A percentile compares a stretch with the other conserved stretches of the same genome.
phyloP scores from a whole-genome alignment of 2,329 filamentous ascomycete genomes.

The Pseudocercospora cruenta region DNA sequence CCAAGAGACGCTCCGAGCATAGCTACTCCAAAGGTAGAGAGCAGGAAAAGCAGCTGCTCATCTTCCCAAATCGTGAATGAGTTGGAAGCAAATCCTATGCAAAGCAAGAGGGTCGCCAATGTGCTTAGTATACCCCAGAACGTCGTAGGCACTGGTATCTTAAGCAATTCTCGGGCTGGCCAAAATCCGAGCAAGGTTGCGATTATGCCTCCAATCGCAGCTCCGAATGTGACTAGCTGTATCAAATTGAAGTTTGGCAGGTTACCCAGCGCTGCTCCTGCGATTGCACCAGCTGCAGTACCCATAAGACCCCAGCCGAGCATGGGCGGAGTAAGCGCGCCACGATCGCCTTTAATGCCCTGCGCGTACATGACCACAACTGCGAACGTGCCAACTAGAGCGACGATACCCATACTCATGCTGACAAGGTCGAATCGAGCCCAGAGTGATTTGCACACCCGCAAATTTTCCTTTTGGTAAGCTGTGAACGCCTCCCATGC shows the following conservation, averaged over 20 bases:
- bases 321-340: conserved; percentile 57
- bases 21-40: conserved; percentile 82
- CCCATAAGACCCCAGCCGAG: conserved; percentile 57
- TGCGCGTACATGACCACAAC: conserved; percentile 74
- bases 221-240: conserved; percentile 47
- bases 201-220: conserved; percentile 44
- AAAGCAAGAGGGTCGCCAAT: conserved; percentile 81
- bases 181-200: conserved; percentile 48
- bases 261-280: conserved; percentile 34
- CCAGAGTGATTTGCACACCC: conserved; percentile 83
- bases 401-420: conserved; percentile 78
- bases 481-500: conserved; percentile 63
- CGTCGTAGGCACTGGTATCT: conserved; percentile 66
- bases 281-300: conserved; percentile 44
- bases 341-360: conserved; percentile 56
- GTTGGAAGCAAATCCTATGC: conserved; percentile 93
- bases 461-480: conserved; percentile 79
- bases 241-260: conserved; percentile 44
- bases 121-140: conserved; percentile 88
- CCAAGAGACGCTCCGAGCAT: conserved; percentile 75
- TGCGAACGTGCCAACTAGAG: conserved; percentile 70
- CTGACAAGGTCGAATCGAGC: conserved; percentile 85
- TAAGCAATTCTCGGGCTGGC: conserved; percentile 47
- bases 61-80: conserved; percentile 99
- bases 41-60: conserved; percentile 87